These are phyloP conservation scores for Coleophoma cylindrospora DNA, from an alignment of 2,329 filamentous ascomycete species.

Conservation along the genomic window DNA sequence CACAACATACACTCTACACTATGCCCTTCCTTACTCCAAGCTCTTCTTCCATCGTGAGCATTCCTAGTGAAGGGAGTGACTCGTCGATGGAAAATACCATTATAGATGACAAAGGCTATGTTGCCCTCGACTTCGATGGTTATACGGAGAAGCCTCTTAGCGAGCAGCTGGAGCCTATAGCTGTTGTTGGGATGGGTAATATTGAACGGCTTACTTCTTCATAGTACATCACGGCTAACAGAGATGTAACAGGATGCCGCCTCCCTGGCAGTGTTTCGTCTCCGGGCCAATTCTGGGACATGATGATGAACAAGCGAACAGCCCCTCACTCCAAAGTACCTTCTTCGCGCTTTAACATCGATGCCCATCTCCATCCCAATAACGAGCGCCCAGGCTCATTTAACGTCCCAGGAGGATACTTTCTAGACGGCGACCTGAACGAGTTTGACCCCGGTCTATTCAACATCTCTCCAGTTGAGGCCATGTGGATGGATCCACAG, in stretches of 20 bases:
- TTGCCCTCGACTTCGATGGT: too few relatives aligned
- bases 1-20: too few relatives aligned
- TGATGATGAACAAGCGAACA: slow-evolving; percentile 8
- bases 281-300: slow-evolving; percentile 10
- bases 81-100: too few relatives aligned
- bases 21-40: too few relatives aligned
- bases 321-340: slow-evolving; percentile 20
- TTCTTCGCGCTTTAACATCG: not conserved
- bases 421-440: slow-evolving; percentile 1
- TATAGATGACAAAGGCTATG: too few relatives aligned
- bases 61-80: too few relatives aligned
- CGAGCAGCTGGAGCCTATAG: slow-evolving; percentile 1
- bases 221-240: not conserved
- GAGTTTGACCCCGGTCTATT: slow-evolving; percentile 5
- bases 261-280: slow-evolving; percentile 9
- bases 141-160: too few relatives aligned
- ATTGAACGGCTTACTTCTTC: not conserved
- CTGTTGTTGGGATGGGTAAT: not conserved
- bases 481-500: slow-evolving; percentile 12
- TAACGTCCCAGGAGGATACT: slow-evolving; percentile 3
- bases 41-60: too few relatives aligned
- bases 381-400: not conserved
- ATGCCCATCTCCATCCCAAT: not conserved
- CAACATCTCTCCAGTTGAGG: slow-evolving; percentile 2
- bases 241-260: slow-evolving; percentile 3